These are phyloP conservation scores for Microthlaspi erraticum DNA, from an alignment of 345 rosid species.

Conservation along the genomic window DNA sequence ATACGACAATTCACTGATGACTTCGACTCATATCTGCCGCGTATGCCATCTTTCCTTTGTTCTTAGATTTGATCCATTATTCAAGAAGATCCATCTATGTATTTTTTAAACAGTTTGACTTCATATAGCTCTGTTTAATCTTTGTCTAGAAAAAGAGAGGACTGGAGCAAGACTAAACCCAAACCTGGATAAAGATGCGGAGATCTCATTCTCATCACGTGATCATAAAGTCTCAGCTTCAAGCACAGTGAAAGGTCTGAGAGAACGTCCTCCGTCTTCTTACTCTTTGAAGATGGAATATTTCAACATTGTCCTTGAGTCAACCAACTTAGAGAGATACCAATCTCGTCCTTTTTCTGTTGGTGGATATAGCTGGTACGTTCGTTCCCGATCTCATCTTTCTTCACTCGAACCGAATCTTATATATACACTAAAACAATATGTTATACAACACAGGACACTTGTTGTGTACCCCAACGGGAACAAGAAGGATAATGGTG, in stretches of 20 bases:
- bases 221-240: conserved; percentile 23
- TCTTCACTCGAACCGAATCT: background rate
- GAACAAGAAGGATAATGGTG: background rate
- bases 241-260: background rate
- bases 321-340: background rate
- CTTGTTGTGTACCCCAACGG: conserved; percentile 19
- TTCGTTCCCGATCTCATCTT: conserved; percentile 9
- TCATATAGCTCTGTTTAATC: background rate
- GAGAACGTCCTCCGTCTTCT: conserved; percentile 23
- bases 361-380: conserved; percentile 25
- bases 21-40: conserved; percentile 15
- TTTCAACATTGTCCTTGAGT: conserved; percentile 7
- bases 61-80: background rate
- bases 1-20: conserved; percentile 38
- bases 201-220: too few relatives aligned
- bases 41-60: conserved; percentile 5
- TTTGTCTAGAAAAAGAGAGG: conserved; percentile 19
- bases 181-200: too few relatives aligned
- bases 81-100: background rate
- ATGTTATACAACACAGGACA: background rate
- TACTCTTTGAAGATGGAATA: conserved; percentile 32
- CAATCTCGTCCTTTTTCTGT: conserved; percentile 16
- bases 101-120: background rate
- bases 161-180: background rate
- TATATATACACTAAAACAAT: background rate